Evolutionary conservation across 139 green algal species (phyloP).

Genomic region (Chlorella sp.): DNA sequence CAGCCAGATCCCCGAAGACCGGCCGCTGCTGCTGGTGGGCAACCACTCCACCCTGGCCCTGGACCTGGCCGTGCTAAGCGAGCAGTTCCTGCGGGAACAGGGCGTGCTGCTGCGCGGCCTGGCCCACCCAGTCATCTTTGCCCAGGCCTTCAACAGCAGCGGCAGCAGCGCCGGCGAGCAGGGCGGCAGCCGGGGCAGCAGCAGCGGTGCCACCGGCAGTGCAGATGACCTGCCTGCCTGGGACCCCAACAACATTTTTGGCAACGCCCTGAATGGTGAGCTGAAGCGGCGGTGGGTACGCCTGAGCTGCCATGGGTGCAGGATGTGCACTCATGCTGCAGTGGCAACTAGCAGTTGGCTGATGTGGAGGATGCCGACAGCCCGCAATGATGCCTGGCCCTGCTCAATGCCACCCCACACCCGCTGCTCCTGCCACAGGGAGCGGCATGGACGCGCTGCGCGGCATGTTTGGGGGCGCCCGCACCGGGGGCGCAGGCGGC

Average conservation of each 20-base stretch:
- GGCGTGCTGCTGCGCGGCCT: slow-evolving; percentile 82
- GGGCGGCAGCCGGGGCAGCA: neutral
- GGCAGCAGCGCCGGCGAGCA: neutral
- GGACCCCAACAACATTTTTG: slow-evolving; percentile 35
- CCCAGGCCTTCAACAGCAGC: neutral
- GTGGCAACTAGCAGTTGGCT: no score
- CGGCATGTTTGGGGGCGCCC: neutral
- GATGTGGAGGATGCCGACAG: no score
- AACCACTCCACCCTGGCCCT: slow-evolving; percentile 94
- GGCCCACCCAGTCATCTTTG: slow-evolving; percentile 79
- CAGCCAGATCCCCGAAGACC: slow-evolving; percentile 44
- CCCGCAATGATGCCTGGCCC: no score
- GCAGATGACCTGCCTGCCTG: slow-evolving; percentile 27
- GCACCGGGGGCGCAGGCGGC: neutral
- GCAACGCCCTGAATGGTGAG: neutral
- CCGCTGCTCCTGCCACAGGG: neutral
- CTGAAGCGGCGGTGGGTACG: no score
- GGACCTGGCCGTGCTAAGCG: slow-evolving; percentile 85
- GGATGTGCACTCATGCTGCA: no score
- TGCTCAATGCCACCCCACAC: no score
- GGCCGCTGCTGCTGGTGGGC: slow-evolving; percentile 90
- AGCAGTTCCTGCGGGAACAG: slow-evolving; percentile 73
- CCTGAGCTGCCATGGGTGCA: no score
- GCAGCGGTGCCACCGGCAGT: neutral
- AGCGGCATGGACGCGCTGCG: neutral